These are phyloP conservation scores for Chlamydomonas asymmetrica DNA, from an alignment of 139 green algal genomes.

Conservation along the genomic window DNA sequence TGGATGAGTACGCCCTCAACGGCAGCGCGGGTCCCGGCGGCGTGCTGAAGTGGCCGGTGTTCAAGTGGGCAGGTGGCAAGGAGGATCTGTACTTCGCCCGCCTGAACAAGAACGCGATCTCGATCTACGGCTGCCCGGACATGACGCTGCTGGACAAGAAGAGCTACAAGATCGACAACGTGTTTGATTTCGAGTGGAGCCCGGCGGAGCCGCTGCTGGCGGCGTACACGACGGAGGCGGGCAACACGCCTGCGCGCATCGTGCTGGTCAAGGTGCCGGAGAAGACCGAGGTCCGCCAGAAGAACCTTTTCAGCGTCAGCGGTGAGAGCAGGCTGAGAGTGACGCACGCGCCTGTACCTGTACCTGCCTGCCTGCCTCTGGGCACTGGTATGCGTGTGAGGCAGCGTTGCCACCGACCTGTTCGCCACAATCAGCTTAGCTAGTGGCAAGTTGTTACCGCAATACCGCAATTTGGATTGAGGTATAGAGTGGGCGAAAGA, in stretches of 20 bases:
- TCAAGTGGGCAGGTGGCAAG: constrained; percentile 87
- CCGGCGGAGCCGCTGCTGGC: constrained; percentile 84
- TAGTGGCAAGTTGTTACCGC: no score
- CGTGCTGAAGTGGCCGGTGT: constrained; percentile 83
- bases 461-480: no score
- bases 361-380: no score
- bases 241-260: constrained; percentile 85
- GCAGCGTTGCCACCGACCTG: no score
- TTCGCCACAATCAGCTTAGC: no score
- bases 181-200: constrained; percentile 92
- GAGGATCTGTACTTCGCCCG: constrained; percentile 87
- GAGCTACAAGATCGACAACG: constrained; percentile 85
- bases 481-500: no score
- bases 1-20: constrained; percentile 79
- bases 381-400: no score
- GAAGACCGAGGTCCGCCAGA: constrained; percentile 84
- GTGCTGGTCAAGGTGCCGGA: constrained; percentile 80
- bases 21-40: constrained; percentile 54
- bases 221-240: constrained; percentile 84
- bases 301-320: constrained; percentile 97
- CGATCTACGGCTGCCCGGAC: constrained; percentile 49
- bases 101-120: constrained; percentile 74
- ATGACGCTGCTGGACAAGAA: constrained; percentile 94
- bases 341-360: no score
- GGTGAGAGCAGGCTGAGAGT: constrained; percentile 4